Percentiles rank a stretch among this genome's conserved stretches.
Evolutionary conservation across 768 basidiomycete species (phyloP).

Genomic region (Suillus paluster): DNA sequence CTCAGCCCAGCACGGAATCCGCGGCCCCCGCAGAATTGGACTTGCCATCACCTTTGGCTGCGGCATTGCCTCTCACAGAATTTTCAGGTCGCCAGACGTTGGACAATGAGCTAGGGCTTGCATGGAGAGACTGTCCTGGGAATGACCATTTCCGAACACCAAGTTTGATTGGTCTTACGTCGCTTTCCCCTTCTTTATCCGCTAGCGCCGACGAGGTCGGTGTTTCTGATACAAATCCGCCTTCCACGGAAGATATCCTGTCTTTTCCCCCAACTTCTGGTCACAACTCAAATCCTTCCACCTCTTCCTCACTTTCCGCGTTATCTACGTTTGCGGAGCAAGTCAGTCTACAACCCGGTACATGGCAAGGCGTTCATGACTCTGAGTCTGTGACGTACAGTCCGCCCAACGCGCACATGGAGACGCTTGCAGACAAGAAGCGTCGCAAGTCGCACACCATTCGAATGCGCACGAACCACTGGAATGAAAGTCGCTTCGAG

Average conservation of each 20-base stretch:
- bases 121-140: slow-evolving; percentile 42
- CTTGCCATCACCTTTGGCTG: slow-evolving; percentile 25
- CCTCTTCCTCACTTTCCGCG: not conserved
- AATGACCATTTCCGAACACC: slow-evolving; percentile 54
- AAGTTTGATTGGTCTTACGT: slow-evolving; percentile 60
- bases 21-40: slow-evolving; percentile 16
- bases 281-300: not conserved
- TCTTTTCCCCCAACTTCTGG: not conserved
- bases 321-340: not conserved
- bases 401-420: slow-evolving; percentile 33
- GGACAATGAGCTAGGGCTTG: slow-evolving; percentile 61
- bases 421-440: slow-evolving; percentile 29
- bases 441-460: slow-evolving; percentile 53
- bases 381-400: slow-evolving; percentile 7
- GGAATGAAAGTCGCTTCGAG: slow-evolving; percentile 60
- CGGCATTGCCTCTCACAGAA: slow-evolving; percentile 14
- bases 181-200: slow-evolving; percentile 42
- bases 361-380: slow-evolving; percentile 16
- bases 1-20: slow-evolving; percentile 32
- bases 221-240: not conserved
- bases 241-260: not conserved
- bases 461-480: slow-evolving; percentile 59
- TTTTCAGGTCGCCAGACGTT: slow-evolving; percentile 41
- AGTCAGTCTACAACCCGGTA: slow-evolving; percentile 11
- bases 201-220: not conserved